Conservation (phyloP, 2,329 filamentous ascomycete genomes). For the Claviceps quebecensis region DNA sequence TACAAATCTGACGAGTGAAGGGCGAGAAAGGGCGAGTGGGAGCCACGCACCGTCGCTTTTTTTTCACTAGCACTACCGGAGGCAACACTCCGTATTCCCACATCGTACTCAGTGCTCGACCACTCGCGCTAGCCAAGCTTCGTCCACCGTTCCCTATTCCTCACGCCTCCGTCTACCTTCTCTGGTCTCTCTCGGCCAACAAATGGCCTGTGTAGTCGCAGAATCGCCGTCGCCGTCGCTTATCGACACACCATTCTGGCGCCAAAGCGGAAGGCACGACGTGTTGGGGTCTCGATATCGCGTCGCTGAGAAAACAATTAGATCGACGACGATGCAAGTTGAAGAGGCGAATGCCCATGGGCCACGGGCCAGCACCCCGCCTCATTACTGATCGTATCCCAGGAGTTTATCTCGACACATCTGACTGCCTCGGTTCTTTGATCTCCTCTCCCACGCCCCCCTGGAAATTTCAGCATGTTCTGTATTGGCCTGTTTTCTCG, state of each 20-base stretch:
- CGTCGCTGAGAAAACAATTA: too few species aligned
- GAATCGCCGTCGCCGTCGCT: not conserved
- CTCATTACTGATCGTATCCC: not conserved
- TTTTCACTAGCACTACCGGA: too few species aligned
- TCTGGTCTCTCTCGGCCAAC: not conserved
- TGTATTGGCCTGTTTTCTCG: not conserved
- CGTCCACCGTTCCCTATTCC: not conserved
- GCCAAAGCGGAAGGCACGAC: not conserved
- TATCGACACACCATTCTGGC: not conserved
- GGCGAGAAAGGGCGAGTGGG: too few species aligned
- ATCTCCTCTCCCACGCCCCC: not conserved
- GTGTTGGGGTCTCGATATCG: not conserved
- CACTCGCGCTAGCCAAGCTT: not conserved
- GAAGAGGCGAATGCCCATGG: not conserved
- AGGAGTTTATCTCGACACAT: not conserved
- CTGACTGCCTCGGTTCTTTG: not conserved
- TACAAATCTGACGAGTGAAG: too few species aligned
- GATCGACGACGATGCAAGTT: not conserved
- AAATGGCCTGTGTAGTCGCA: not conserved
- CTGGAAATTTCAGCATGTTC: not conserved
- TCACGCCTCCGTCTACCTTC: not conserved
- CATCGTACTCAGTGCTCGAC: not conserved
- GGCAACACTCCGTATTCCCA: too few species aligned
- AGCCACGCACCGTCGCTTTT: too few species aligned
- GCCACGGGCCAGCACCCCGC: not conserved